Base-by-base conservation (phyloP, 345 rosid species). In the Melaleuca alternifolia region DNA sequence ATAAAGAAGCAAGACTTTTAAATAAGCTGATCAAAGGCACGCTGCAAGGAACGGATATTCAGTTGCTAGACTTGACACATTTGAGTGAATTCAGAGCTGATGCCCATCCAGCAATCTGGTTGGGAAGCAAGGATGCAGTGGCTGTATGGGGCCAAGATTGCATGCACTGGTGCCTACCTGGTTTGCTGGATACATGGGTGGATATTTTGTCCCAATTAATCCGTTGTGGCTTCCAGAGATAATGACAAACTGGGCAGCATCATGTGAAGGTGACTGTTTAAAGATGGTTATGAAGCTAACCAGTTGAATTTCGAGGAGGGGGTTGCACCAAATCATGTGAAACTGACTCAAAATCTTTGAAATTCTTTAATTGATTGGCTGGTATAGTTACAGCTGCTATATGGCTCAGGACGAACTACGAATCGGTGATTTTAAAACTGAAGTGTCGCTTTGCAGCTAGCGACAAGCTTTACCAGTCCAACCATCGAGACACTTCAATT, bases 101-200 rank as follows among this genome's bases (percentile, higher is more conserved):
- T 91, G 99, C 96, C 54, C 99, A 95, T 89, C 99, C 98, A 2
- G 98, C 99, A 10, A 93, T 94, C 59, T 96, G 99, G 99, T 84
- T 96, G 83, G 99, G 99, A 85, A 95, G 96, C 92, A 95, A 95
- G 88, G 97, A 92, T 51, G 98, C 99, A 0, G 98, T 97, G 50
- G 95, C 94, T 7, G 88, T 89, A 54, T 96, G 99, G 98, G 98
- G 99, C 86, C 98, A 97, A 89, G 99, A 97, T 90, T 97, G 99
- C 93, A 92, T 97, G 99, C 99, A 97, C 75, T 97, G 99, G 99
- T 97, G 99, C 94, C 92, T 97, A 33, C 98, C 99, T 0, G 99
- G 99, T 82, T 92, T 97, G 54, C 99, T 99, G 0, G 99, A 95
- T 84, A 96, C 98, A 52, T 96, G 99, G 99, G 99, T 90, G 7